Base-by-base conservation (phyloP, 2,329 filamentous ascomycete genomes). In the Verticillium nubilum region DNA sequence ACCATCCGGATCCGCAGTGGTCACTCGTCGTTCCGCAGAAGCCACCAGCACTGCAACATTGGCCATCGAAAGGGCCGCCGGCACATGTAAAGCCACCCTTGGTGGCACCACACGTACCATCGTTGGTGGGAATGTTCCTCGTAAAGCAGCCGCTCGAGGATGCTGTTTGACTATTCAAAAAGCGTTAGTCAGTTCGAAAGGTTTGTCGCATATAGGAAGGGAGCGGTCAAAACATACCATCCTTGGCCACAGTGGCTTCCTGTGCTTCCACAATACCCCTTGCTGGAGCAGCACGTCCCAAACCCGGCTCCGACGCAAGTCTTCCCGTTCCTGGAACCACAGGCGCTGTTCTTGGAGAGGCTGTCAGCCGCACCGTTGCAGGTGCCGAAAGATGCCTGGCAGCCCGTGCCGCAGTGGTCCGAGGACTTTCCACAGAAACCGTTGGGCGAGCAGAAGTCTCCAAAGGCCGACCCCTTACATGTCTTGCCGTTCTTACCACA, bases 11-110 rank as follows among this genome's bases (percentile, higher is more conserved):
- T 31, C 65, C 65, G 27, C 64, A 66, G 55, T 64, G 58, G 4
- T 52, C 26, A 17, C 33, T n/a, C 2, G 58, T 59, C 5, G 54
- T 56, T 5, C 64, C 64, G 35, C 65, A 67, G 56, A 62, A 67
- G 12, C 65, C 65, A 7, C 54, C 62, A 10, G 52, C 7, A 17
- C 64, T 65, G 42, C 64, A 67, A 53, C 65, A 67, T 35, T 60
- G 58, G 54, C 58, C 25, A 27, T 52, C 57, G 10, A 25, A 50
- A 53, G 60, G 60, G 29, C 61, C 61, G n/a, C 61, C 60, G 25
- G 29, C 54, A 26, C 62, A 62, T 9, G 60, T 62, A 7, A 50
- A 19, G 2, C 19, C 5, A 23, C 54, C 57, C 28, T 52, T 54
- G 3, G 56, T 58, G 5, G 53, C 52, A 42, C 60, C 60, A 15